Percentiles rank a stretch among this genome's conserved stretches.
These are phyloP conservation scores for Fusarium devonianum DNA, from an alignment of 2,329 filamentous ascomycete species.

Conservation along the genomic window DNA sequence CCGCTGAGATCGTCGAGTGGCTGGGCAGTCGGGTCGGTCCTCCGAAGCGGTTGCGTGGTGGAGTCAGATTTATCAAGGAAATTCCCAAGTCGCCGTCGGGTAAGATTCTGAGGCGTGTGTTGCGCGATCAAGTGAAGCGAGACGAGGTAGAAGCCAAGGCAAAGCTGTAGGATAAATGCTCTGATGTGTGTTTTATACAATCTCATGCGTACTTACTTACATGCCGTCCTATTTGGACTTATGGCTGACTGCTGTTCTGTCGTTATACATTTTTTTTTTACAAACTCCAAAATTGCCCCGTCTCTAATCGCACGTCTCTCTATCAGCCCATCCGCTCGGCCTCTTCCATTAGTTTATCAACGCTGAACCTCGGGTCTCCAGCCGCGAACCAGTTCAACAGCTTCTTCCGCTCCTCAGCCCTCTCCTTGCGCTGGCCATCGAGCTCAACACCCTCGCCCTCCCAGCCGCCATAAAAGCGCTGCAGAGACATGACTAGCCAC, in stretches of 20 bases:
- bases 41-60: conserved; percentile 75
- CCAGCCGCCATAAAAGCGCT: conserved; percentile 86
- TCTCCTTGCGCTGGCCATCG: conserved; percentile 57
- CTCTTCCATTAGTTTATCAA: conserved; percentile 88
- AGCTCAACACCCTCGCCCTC: conserved; percentile 52
- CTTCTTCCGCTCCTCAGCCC: conserved; percentile 68
- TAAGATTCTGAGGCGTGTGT: conserved; percentile 57
- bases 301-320: not conserved
- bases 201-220: conserved; percentile 22
- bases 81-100: conserved; percentile 73
- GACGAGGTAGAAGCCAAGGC: conserved; percentile 43
- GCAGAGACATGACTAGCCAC: conserved; percentile 90
- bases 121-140: conserved; percentile 55
- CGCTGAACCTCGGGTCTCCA: conserved; percentile 79
- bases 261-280: conserved; percentile 6
- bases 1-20: conserved; percentile 48
- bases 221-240: conserved; percentile 11
- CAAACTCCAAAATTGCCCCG: not conserved
- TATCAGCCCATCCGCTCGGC: conserved; percentile 75
- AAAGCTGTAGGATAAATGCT: conserved; percentile 45
- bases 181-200: conserved; percentile 10
- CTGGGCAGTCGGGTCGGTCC: conserved; percentile 65
- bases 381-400: conserved; percentile 82
- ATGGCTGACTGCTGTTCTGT: conserved; percentile 2
- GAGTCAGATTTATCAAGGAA: conserved; percentile 70